Evolutionary conservation across 2,329 filamentous ascomycete species (phyloP).

Genomic region (Ceratocystis colombiana): DNA sequence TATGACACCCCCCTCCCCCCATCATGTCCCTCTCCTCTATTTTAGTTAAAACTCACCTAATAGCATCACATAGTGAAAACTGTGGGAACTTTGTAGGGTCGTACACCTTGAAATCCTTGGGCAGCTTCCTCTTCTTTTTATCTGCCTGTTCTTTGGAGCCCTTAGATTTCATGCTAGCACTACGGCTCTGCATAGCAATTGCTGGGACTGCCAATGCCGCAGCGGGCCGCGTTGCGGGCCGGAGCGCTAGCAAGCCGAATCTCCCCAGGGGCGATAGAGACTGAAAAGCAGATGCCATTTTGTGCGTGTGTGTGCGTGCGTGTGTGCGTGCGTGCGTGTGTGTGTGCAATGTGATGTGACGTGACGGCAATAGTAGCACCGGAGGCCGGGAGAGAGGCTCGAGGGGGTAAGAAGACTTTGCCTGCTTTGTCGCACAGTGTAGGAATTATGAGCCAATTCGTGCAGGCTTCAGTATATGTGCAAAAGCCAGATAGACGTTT

Average conservation of each 20-base stretch:
- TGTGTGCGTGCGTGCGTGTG: not conserved
- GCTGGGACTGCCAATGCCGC: conserved; percentile 8
- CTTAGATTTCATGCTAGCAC: conserved; percentile 25
- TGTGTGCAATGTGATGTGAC: not conserved
- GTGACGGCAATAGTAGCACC: too few species aligned
- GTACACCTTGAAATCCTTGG: conserved; percentile 58
- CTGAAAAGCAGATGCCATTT: conserved; percentile 16
- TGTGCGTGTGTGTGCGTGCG: not conserved
- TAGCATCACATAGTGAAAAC: conserved; percentile 81
- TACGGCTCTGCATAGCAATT: conserved; percentile 23
- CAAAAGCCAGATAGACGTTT: not conserved
- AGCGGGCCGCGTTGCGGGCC: conserved; percentile 1
- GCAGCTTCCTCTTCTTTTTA: conserved; percentile 48
- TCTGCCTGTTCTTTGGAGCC: conserved; percentile 30
- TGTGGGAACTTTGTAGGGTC: conserved; percentile 54
- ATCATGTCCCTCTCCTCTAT: not conserved
- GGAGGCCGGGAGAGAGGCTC: too few species aligned
- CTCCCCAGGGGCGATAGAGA: conserved; percentile 13
- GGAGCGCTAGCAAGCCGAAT: conserved; percentile 18
- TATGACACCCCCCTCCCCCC: too few species aligned
- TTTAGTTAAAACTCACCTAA: conserved; percentile 51
- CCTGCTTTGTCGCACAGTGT: too few species aligned
- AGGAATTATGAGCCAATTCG: not conserved
- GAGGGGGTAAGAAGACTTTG: too few species aligned
- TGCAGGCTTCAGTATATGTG: not conserved